phyloP scores from a whole-genome alignment of 371 early-diverging fungal species.

The Dipsacomyces acuminosporus region DNA sequence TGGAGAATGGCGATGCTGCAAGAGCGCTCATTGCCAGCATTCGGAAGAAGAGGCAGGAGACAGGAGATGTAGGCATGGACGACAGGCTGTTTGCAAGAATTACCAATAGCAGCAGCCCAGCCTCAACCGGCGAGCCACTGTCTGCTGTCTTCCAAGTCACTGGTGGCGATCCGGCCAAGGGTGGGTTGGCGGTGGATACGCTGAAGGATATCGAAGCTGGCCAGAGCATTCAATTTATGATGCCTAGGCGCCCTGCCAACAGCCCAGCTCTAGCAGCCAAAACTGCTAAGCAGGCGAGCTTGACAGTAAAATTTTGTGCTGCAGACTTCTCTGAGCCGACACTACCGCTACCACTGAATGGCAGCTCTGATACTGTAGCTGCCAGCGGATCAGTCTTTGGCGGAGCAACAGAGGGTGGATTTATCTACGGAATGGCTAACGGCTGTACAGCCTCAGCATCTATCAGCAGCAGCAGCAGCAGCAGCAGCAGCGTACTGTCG shows the following conservation, averaged over 20 bases:
- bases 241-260: conserved; percentile 1
- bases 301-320: too few relatives aligned
- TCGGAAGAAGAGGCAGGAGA: conserved; percentile 1
- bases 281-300: too few relatives aligned
- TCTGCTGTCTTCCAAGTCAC: conserved; percentile 28
- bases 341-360: too few relatives aligned
- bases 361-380: too few relatives aligned
- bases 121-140: background rate
- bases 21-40: conserved; percentile 22
- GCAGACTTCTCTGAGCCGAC: too few relatives aligned
- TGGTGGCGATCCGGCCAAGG: conserved; percentile 44
- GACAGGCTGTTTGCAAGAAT: conserved; percentile 24
- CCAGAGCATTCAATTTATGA: conserved; percentile 26
- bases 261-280: too few relatives aligned
- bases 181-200: conserved; percentile 41
- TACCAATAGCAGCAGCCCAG: background rate
- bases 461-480: too few relatives aligned
- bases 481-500: too few relatives aligned
- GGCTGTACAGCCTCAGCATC: background rate
- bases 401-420: conserved; percentile 30
- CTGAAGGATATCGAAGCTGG: conserved; percentile 24
- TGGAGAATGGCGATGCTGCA: conserved; percentile 21
- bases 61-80: background rate
- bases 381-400: conserved; percentile 11
- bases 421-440: conserved; percentile 10